Base-by-base conservation (phyloP, 2,329 filamentous ascomycete genomes). In the Aureobasidium sp. region DNA sequence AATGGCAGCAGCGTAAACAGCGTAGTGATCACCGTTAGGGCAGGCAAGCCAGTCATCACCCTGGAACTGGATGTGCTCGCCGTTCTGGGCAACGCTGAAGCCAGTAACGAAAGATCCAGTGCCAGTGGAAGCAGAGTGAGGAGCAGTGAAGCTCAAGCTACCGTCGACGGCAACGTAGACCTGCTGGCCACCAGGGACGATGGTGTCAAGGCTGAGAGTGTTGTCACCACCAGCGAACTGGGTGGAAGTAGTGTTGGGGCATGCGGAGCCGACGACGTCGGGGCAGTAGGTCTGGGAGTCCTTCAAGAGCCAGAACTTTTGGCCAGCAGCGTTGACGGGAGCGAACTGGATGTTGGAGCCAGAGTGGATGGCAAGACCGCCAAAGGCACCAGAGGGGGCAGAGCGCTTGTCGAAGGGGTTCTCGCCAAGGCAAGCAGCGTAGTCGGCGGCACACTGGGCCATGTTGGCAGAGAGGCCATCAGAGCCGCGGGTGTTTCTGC, bases 261-360 rank as follows among this genome's bases (percentile, higher is more conserved):
- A 64, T 21, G 9, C 13, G 10, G 62, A 11, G 2, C 32, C 53
- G 0, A 11, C n/a, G 37, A 41, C 27, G 1, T 51, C 27, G 7
- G 63, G 61, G 42, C 61, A 63, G 61, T 63, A 62, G 48, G 32
- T 42, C 6, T 53, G 1, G 10, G 57, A 34, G 59, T 62, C 51
- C 45, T 51, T 61, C 21, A 29, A 16, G 44, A 64, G 60, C 36
- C 36, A 64, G 47, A 64, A 58, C n/a, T 58, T 13, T n/a, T 29
- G 14, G 10, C 32, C 55, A 16, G 49, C 48, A 51, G 62, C 62
- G 62, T 62, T 66, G 59, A 69, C 53, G 30, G 63, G 51, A 13
- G 61, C 48, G 60, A 64, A 64, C n/a, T 67, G 65, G 29, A 67
- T 50, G n/a, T 48, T 36, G 29, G 61, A 62, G 54, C 63, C 66